These are phyloP conservation scores for Yamadazyma sp. DNA, from an alignment of 1,139 yeast species.

Conservation along the genomic window DNA sequence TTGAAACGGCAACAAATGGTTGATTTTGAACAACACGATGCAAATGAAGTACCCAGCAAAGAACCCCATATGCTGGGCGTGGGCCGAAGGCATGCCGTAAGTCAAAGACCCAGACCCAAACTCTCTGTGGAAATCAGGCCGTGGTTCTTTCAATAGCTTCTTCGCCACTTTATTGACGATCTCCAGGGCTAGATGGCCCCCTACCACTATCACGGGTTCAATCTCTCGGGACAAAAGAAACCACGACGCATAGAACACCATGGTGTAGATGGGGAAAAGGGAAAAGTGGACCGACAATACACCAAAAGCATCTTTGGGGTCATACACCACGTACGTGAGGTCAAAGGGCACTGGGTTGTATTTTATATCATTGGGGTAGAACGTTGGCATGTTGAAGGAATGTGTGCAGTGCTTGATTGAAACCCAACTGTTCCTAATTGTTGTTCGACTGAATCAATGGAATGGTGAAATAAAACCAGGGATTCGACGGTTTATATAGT, in stretches of 20 bases:
- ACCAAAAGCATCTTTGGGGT: constrained; percentile 64
- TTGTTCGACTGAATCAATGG: too few relatives aligned
- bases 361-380: constrained; percentile 20
- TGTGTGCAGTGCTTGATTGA: too few relatives aligned
- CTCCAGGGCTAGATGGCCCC: constrained; percentile 84
- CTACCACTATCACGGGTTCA: constrained; percentile 80
- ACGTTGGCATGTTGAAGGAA: constrained; percentile 19
- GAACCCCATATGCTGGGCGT: constrained; percentile 93
- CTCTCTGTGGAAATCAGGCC: constrained; percentile 66
- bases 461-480: background rate
- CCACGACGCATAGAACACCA: constrained; percentile 83
- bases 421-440: too few relatives aligned
- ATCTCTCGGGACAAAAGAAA: constrained; percentile 79
- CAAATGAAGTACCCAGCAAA: constrained; percentile 65
- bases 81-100: constrained; percentile 97
- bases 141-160: constrained; percentile 60
- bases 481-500: background rate
- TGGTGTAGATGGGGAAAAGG: constrained; percentile 75
- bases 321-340: constrained; percentile 78
- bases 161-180: constrained; percentile 69
- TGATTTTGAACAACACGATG: constrained; percentile 30
- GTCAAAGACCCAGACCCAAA: constrained; percentile 53
- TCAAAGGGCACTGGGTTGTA: constrained; percentile 53
- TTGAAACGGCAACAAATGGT: constrained; percentile 19
- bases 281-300: constrained; percentile 69